Evolutionary conservation across 2,329 filamentous ascomycete genomes (phyloP).

Genomic region (Penicillium sp.): DNA sequence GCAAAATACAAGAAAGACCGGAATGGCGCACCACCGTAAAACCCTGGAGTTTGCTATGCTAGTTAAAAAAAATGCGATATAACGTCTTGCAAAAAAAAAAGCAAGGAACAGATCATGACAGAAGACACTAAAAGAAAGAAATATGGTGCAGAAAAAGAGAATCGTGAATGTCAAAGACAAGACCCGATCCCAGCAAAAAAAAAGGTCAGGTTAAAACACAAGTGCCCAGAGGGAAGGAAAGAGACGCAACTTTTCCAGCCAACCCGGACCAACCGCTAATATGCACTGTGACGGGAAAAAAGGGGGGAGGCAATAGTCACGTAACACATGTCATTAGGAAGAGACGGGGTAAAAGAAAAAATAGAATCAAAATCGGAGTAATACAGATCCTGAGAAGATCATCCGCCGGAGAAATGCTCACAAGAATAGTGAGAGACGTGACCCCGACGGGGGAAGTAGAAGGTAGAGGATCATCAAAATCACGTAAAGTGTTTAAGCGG

Average conservation of each 20-base stretch:
- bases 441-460: constrained; percentile 6
- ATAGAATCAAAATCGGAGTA: constrained; percentile 32
- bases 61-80: constrained; percentile 27
- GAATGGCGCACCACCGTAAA: constrained; percentile 19
- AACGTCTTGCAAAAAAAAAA: constrained; percentile 7
- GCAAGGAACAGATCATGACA: constrained; percentile 9
- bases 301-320: constrained; percentile 27
- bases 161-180: constrained; percentile 14
- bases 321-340: constrained; percentile 43
- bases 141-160: constrained; percentile 26
- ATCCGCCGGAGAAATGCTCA: constrained; percentile 14
- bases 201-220: constrained; percentile 24
- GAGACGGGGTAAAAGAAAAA: constrained; percentile 14
- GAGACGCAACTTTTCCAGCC: constrained; percentile 38
- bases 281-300: constrained; percentile 39
- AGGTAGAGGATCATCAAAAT: constrained; percentile 12
- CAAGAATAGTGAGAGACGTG: background rate
- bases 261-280: constrained; percentile 40
- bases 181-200: constrained; percentile 15
- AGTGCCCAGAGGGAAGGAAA: constrained; percentile 31
- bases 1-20: constrained; percentile 20
- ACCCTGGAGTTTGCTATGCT: constrained; percentile 41
- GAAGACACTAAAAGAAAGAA: constrained; percentile 18
- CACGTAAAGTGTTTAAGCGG: constrained; percentile 34
- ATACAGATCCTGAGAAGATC: constrained; percentile 37